These are phyloP conservation scores for Monosporascus ibericus DNA, from an alignment of 2,329 filamentous ascomycete genomes.

Conservation along the genomic window DNA sequence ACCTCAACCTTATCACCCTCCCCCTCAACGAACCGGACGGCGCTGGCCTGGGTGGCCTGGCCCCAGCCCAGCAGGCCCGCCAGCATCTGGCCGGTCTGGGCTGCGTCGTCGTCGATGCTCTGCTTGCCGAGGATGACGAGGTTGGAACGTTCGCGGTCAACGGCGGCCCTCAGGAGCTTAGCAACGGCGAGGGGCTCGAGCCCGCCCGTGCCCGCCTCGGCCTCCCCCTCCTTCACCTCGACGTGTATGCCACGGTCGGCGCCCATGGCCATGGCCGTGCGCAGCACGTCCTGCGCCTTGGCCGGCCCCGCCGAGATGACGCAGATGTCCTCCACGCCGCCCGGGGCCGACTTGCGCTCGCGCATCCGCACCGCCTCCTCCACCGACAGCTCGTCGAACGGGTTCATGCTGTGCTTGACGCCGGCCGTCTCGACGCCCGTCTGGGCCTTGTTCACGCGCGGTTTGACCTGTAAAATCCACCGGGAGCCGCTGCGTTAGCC, in stretches of 20 bases:
- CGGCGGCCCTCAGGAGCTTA: constrained; percentile 77
- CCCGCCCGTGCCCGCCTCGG: constrained; percentile 22
- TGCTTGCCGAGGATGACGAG: constrained; percentile 94
- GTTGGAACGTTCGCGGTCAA: constrained; percentile 80
- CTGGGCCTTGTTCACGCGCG: constrained; percentile 63
- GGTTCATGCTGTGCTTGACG: constrained; percentile 98
- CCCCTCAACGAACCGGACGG: constrained; percentile 61
- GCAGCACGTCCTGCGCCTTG: constrained; percentile 82
- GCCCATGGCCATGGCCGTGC: constrained; percentile 98
- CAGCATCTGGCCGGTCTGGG: constrained; percentile 97
- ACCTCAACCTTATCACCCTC: constrained; percentile 67
- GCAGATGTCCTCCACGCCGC: constrained; percentile 84
- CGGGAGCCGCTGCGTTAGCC: constrained; percentile 1
- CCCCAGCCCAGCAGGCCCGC: constrained; percentile 87
- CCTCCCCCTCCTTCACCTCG: constrained; percentile 67
- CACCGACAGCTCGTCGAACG: constrained; percentile 96
- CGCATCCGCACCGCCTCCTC: constrained; percentile 94
- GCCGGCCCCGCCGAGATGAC: constrained; percentile 81
- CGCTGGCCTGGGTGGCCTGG: constrained; percentile 89
- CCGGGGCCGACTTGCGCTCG: constrained; percentile 68
- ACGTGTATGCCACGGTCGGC: constrained; percentile 89
- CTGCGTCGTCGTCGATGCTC: constrained; percentile 93
- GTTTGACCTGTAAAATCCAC: constrained; percentile 51
- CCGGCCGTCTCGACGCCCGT: constrained; percentile 88
- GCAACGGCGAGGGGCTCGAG: constrained; percentile 89